Conservation (phyloP, 176 grass and related monocot genomes). For the Phoenix dactylifera region DNA sequence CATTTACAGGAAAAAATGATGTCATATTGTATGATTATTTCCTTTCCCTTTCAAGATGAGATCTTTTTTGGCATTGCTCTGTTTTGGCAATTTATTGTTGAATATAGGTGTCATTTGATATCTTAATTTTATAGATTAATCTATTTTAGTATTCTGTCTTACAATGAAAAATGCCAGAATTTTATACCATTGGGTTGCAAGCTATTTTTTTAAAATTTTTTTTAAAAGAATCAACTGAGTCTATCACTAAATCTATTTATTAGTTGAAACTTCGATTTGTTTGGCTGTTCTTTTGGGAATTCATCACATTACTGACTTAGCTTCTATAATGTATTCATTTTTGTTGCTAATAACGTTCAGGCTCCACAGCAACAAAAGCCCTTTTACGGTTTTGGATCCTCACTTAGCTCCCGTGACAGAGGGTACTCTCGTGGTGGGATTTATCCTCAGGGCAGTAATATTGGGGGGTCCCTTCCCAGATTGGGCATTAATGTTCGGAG, state of each 20-base stretch:
- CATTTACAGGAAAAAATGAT: no score
- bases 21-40: slow-evolving; percentile 1
- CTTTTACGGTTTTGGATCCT: slow-evolving; percentile 39
- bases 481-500: slow-evolving; percentile 29
- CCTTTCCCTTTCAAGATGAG: not conserved
- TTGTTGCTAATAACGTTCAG: slow-evolving; percentile 21
- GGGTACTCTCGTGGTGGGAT: slow-evolving; percentile 2
- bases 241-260: no score
- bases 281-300: no score
- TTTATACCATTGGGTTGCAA: no score
- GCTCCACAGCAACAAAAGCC: slow-evolving; percentile 46
- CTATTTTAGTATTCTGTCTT: no score
- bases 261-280: no score
- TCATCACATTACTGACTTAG: no score
- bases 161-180: no score
- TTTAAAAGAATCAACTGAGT: no score
- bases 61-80: no score
- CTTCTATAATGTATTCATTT: not conserved
- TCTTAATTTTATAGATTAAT: not conserved
- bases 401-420: slow-evolving; percentile 21
- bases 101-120: slow-evolving; percentile 4
- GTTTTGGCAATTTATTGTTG: not conserved
- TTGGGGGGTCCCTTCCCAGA: slow-evolving; percentile 31
- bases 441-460: slow-evolving; percentile 38
- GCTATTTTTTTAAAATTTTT: no score